Conservation (phyloP, 2,329 filamentous ascomycete genomes). For the Fusarium lateritium region DNA sequence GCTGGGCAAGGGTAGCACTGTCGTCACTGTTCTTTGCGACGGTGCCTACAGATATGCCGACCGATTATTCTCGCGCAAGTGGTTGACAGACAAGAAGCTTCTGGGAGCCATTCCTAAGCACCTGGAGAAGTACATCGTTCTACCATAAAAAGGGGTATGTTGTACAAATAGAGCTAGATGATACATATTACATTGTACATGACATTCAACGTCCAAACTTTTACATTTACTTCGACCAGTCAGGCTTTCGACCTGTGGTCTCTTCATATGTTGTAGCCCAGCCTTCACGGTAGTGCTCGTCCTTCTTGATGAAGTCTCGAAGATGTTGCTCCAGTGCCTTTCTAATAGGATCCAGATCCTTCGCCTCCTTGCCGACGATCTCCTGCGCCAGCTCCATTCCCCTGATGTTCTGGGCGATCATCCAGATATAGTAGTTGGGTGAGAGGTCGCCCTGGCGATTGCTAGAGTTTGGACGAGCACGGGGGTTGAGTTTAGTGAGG, state of each 20-base stretch:
- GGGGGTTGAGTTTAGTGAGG: conserved; percentile 48
- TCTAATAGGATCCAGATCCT: conserved; percentile 57
- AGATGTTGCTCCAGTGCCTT: conserved; percentile 57
- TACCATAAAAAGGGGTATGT: conserved; percentile 70
- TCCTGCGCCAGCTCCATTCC: conserved; percentile 63
- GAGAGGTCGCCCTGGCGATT: conserved; percentile 26
- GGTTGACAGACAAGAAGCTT: conserved; percentile 89
- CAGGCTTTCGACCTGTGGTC: conserved; percentile 48
- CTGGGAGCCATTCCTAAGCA: conserved; percentile 85
- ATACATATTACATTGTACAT: conserved; percentile 48
- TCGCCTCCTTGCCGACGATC: conserved; percentile 53
- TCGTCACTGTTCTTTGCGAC: conserved; percentile 95
- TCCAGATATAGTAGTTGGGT: conserved; percentile 48
- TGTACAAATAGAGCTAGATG: conserved; percentile 50
- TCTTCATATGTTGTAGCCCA: conserved; percentile 49
- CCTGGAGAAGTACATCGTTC: conserved; percentile 92
- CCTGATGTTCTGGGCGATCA: conserved; percentile 53
- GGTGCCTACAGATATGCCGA: conserved; percentile 99
- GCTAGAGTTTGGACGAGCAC: conserved; percentile 18
- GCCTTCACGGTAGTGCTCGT: conserved; percentile 21
- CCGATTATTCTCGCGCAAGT: conserved; percentile 90
- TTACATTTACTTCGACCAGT: conserved; percentile 44
- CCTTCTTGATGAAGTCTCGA: conserved; percentile 48
- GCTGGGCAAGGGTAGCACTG: conserved; percentile 88
- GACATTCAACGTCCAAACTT: conserved; percentile 24